Evolutionary conservation across 2,329 filamentous ascomycete genomes (phyloP).

Genomic region (Scedosporium aurantiacum): DNA sequence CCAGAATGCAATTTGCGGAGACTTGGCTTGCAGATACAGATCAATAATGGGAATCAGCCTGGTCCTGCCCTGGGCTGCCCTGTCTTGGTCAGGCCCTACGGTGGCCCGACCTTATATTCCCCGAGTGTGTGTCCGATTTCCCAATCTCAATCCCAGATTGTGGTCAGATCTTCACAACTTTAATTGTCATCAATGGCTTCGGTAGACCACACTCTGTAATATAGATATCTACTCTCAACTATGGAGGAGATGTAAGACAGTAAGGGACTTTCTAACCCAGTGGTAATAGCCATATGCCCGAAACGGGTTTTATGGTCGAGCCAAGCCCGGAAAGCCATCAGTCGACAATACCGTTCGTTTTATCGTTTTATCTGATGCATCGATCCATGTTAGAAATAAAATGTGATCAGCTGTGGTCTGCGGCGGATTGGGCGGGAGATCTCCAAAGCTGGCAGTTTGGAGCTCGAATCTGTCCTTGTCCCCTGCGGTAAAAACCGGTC

Average conservation of each 20-base stretch:
- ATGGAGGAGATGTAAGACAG: not conserved
- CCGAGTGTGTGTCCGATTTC: not conserved
- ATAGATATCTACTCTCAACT: not conserved
- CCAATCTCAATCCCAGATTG: not conserved
- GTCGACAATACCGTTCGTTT: not conserved
- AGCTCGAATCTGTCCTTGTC: not conserved
- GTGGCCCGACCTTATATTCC: not conserved
- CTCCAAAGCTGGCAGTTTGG: not conserved
- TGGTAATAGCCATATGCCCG: not conserved
- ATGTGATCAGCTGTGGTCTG: not conserved
- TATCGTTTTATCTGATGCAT: not conserved
- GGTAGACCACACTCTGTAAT: not conserved
- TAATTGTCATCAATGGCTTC: not conserved
- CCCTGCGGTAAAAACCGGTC: not conserved
- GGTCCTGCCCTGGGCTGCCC: no score
- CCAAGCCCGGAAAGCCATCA: not conserved
- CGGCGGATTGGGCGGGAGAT: not conserved
- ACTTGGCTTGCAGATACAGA: not conserved
- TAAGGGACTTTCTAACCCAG: not conserved
- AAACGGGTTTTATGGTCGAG: not conserved
- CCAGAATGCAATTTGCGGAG: not conserved
- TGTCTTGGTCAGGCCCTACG: no score
- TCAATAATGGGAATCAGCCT: not conserved
- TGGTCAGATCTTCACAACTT: not conserved
- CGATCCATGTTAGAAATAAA: not conserved